A percentile compares a stretch with the other conserved stretches of the same genome.
Conservation (phyloP, 2,329 filamentous ascomycete genomes). For the Exutisphaerella laricina region DNA sequence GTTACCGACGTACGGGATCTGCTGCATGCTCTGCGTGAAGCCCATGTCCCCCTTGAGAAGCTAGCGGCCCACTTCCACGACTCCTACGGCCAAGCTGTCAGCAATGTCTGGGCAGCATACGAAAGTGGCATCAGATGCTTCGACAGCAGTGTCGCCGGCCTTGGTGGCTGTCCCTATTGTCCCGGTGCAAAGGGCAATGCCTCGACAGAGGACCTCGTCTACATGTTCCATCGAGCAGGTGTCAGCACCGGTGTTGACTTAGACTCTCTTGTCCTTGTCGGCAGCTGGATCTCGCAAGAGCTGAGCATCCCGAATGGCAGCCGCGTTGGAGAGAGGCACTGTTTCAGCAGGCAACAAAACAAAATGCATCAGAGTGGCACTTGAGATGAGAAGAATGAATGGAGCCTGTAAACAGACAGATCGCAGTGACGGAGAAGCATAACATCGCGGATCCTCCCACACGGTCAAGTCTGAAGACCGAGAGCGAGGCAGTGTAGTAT, state of each 20-base stretch:
- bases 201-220: slow-evolving; percentile 27
- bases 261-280: slow-evolving; percentile 13
- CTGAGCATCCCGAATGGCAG: slow-evolving; percentile 20
- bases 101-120: slow-evolving; percentile 24
- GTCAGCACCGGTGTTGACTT: slow-evolving; percentile 25
- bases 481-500: neutral
- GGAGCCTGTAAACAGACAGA: too few relatives aligned
- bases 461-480: too few relatives aligned
- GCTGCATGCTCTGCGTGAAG: slow-evolving; percentile 27
- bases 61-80: slow-evolving; percentile 29
- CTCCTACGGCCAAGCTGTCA: slow-evolving; percentile 27
- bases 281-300: slow-evolving; percentile 24
- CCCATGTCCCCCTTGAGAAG: slow-evolving; percentile 13
- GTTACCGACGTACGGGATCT: slow-evolving; percentile 28
- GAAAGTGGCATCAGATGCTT: slow-evolving; percentile 22
- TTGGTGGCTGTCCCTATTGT: slow-evolving; percentile 28
- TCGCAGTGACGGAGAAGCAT: too few relatives aligned
- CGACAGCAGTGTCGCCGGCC: slow-evolving; percentile 25
- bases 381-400: too few relatives aligned
- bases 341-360: too few relatives aligned
- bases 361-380: too few relatives aligned
- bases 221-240: slow-evolving; percentile 22
- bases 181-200: slow-evolving; percentile 28
- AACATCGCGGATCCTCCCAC: too few relatives aligned
- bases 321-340: slow-evolving; percentile 22